phyloP scores from a whole-genome alignment of 2,329 filamentous ascomycete genomes.

The Daldinia eschscholtzii region DNA sequence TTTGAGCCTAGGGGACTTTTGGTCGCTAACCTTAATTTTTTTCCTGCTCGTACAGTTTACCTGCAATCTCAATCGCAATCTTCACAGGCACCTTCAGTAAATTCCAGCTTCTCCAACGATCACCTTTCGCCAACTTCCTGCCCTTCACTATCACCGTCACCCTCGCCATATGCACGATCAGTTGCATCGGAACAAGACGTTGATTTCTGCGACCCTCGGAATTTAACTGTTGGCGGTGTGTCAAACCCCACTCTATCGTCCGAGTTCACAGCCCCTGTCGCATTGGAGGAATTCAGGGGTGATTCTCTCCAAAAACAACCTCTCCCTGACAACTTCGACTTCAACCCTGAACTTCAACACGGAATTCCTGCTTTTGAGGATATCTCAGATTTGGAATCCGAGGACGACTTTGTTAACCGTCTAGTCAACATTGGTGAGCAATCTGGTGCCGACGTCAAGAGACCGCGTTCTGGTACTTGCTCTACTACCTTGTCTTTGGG shows the following conservation, averaged over 20 bases:
- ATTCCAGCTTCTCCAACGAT: constrained; percentile 73
- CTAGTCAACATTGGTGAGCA: constrained; percentile 76
- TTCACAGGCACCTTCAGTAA: constrained; percentile 67
- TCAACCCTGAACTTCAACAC: constrained; percentile 63
- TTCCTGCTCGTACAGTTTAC: constrained; percentile 48
- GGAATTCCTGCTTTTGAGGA: constrained; percentile 83
- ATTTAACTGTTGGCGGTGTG: constrained; percentile 78
- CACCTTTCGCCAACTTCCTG: constrained; percentile 81
- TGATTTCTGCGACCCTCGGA: constrained; percentile 91
- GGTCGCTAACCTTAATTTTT: constrained; percentile 45
- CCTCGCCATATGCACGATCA: constrained; percentile 80
- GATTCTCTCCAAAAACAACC: constrained; percentile 65
- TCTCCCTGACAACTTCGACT: constrained; percentile 64
- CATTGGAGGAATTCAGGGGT: constrained; percentile 71
- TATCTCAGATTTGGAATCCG: constrained; percentile 89
- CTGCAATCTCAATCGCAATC: constrained; percentile 59
- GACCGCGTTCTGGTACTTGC: constrained; percentile 75
- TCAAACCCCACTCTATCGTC: constrained; percentile 64
- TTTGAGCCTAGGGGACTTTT: constrained; percentile 24
- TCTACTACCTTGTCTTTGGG: constrained; percentile 76
- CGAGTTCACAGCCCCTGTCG: constrained; percentile 75
- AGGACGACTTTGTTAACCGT: constrained; percentile 84
- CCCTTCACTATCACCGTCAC: constrained; percentile 89
- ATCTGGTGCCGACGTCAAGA: constrained; percentile 72
- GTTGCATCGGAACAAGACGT: constrained; percentile 77